Evolutionary conservation across 306 rosid genomes (phyloP).

Genomic region (Cotoneaster glaucophyllus): DNA sequence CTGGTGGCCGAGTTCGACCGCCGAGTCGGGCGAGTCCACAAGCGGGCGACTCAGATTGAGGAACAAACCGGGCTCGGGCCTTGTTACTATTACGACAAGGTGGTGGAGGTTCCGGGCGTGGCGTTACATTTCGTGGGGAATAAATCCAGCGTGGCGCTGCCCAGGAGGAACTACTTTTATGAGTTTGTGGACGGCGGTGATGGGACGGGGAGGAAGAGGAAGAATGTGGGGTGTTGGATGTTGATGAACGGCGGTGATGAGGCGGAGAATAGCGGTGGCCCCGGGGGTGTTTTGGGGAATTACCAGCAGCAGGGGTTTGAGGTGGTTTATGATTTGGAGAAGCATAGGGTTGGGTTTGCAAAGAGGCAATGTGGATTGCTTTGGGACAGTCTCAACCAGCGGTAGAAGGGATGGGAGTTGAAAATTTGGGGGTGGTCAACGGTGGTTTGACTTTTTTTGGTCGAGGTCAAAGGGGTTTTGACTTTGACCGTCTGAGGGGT

Average conservation of each 20-base stretch:
- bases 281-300: slow-evolving; percentile 83
- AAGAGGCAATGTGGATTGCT: slow-evolving; percentile 66
- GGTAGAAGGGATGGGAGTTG: background rate
- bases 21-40: slow-evolving; percentile 46
- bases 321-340: slow-evolving; percentile 72
- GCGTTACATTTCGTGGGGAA: slow-evolving; percentile 68
- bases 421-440: background rate
- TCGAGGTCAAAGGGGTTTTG: background rate
- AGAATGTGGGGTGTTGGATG: slow-evolving; percentile 80
- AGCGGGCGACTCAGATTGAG: slow-evolving; percentile 65
- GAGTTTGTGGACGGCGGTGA: slow-evolving; percentile 62
- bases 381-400: slow-evolving; percentile 63
- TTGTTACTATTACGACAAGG: slow-evolving; percentile 48
- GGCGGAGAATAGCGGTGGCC: slow-evolving; percentile 64
- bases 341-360: slow-evolving; percentile 74
- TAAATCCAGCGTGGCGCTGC: slow-evolving; percentile 57
- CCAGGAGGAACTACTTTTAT: slow-evolving; percentile 66
- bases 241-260: slow-evolving; percentile 92
- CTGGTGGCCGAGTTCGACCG: slow-evolving; percentile 64
- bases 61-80: slow-evolving; percentile 67
- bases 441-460: background rate
- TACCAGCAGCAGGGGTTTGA: slow-evolving; percentile 95
- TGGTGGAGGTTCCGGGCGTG: slow-evolving; percentile 41
- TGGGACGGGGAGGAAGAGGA: slow-evolving; percentile 32
- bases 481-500: background rate